A percentile compares a stretch with the other conserved stretches of the same genome.
These are phyloP conservation scores for Garcia nutans DNA, from an alignment of 345 rosid species.

Conservation along the genomic window DNA sequence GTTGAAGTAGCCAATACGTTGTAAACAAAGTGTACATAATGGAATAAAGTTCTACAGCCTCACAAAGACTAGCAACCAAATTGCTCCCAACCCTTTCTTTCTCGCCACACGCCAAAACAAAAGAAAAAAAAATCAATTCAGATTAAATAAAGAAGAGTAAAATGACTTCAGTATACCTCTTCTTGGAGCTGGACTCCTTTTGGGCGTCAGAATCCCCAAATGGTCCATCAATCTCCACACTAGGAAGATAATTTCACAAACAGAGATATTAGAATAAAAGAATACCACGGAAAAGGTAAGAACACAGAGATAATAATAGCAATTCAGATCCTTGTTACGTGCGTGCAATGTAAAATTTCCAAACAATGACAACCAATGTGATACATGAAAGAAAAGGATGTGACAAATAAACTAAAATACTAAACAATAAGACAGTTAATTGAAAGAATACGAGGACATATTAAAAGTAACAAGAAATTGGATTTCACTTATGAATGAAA, in stretches of 20 bases:
- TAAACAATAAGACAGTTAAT: not conserved
- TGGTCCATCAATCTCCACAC: constrained; percentile 63
- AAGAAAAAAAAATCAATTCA: not conserved
- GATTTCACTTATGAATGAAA: constrained; percentile 8
- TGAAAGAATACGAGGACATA: not conserved
- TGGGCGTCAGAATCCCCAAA: constrained; percentile 63
- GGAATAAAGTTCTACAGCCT: not conserved
- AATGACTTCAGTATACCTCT: constrained; percentile 50
- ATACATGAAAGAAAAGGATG: not conserved
- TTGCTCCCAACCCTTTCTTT: not conserved
- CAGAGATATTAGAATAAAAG: not conserved
- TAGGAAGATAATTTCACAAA: constrained; percentile 29
- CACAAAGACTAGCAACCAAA: not conserved
- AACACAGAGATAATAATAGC: not conserved
- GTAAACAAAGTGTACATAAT: not conserved
- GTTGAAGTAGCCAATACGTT: constrained; percentile 1
- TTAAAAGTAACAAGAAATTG: not conserved
- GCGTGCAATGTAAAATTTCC: not conserved
- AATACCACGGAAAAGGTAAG: not conserved
- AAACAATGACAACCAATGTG: not conserved
- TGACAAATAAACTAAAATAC: not conserved
- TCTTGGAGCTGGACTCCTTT: constrained; percentile 75
- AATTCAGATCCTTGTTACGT: not conserved
- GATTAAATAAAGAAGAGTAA: not conserved
- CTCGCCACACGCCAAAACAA: not conserved